These are phyloP conservation scores for Clitocybe nebularis DNA, from an alignment of 1,284 basidiomycete genomes.

Conservation along the genomic window DNA sequence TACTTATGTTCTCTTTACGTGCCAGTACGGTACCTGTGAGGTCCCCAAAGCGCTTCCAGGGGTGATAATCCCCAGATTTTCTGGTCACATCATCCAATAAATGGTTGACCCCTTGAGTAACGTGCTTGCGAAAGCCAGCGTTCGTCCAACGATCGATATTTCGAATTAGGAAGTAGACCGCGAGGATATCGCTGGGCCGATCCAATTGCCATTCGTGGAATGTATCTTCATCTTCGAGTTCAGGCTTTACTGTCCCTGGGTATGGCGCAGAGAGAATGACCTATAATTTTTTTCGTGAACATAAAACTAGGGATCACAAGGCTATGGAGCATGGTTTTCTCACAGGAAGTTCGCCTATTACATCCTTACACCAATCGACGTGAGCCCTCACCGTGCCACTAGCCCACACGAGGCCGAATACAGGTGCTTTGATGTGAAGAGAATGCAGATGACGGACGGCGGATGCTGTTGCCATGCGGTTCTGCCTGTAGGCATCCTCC, in stretches of 20 bases:
- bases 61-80: constrained; percentile 30
- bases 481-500: constrained; percentile 54
- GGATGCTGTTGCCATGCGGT: constrained; percentile 51
- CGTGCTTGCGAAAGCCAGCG: constrained; percentile 34
- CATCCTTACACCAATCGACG: constrained; percentile 46
- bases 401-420: constrained; percentile 54
- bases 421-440: constrained; percentile 39
- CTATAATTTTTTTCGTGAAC: constrained; percentile 24
- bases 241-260: constrained; percentile 21
- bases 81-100: constrained; percentile 31
- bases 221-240: constrained; percentile 16
- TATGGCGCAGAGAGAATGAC: constrained; percentile 49
- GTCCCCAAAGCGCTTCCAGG: constrained; percentile 47
- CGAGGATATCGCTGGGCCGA: constrained; percentile 39
- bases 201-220: constrained; percentile 51
- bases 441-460: constrained; percentile 48
- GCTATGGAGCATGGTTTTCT: constrained; percentile 14
- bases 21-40: constrained; percentile 9
- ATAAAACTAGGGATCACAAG: constrained; percentile 2
- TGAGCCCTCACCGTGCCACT: constrained; percentile 50
- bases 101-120: constrained; percentile 35
- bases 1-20: constrained; percentile 28
- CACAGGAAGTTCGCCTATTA: constrained; percentile 28
- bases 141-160: constrained; percentile 54
- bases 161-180: constrained; percentile 49